Evolutionary conservation across 2,329 filamentous ascomycete genomes (phyloP).

Genomic region (Monilinia vaccinii-corymbosi): DNA sequence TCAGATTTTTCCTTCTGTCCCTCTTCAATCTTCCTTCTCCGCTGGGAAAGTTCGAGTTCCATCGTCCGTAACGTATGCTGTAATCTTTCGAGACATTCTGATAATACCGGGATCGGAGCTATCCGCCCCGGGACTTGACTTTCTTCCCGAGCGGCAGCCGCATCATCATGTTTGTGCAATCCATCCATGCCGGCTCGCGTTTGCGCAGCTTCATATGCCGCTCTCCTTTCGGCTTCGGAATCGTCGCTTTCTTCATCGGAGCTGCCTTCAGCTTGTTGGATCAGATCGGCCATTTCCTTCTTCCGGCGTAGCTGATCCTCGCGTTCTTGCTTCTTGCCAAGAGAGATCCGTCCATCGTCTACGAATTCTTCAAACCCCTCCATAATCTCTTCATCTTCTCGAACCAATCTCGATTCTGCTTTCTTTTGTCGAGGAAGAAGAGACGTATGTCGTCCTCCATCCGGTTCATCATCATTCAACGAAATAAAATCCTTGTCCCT

Average conservation of each 20-base stretch:
- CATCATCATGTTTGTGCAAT: conserved; percentile 38
- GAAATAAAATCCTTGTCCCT: conserved; percentile 62
- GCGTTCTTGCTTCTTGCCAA: conserved; percentile 70
- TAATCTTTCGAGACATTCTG: conserved; percentile 56
- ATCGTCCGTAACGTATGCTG: conserved; percentile 52
- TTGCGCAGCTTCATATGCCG: conserved; percentile 81
- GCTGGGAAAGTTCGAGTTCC: conserved; percentile 51
- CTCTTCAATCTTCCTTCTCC: conserved; percentile 54
- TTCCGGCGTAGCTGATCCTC: conserved; percentile 58
- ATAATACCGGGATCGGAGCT: conserved; percentile 66
- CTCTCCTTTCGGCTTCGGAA: conserved; percentile 60
- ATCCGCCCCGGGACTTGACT: conserved; percentile 46
- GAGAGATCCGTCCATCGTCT: conserved; percentile 69
- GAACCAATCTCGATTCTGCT: conserved; percentile 63
- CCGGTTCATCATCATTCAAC: conserved; percentile 49
- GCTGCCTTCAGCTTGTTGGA: conserved; percentile 61
- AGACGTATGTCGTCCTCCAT: conserved; percentile 24
- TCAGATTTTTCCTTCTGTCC: conserved; percentile 60
- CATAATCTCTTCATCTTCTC: conserved; percentile 83
- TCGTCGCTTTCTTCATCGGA: conserved; percentile 58
- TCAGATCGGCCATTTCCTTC: conserved; percentile 74
- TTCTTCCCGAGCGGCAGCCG: conserved; percentile 28
- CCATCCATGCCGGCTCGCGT: conserved; percentile 80
- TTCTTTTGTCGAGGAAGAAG: conserved; percentile 49
- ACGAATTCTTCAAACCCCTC: conserved; percentile 92